Percentiles rank a stretch among this genome's conserved stretches.
These are phyloP conservation scores for Glycine tomentella DNA, from an alignment of 306 rosid genomes.

Conservation along the genomic window DNA sequence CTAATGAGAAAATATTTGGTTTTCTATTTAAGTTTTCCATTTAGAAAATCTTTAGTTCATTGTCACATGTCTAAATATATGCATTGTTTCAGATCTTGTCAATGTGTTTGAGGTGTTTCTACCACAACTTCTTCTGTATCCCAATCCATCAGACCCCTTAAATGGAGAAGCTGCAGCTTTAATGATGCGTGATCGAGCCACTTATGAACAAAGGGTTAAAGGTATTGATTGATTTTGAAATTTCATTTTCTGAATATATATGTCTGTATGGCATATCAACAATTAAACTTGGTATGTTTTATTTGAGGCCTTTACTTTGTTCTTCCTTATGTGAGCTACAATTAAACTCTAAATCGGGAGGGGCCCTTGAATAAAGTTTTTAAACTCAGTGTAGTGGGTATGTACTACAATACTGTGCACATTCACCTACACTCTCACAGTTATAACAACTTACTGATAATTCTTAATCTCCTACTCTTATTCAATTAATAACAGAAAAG, in stretches of 20 bases:
- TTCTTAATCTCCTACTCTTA: not conserved
- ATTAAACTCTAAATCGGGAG: constrained; percentile 6
- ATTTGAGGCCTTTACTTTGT: not conserved
- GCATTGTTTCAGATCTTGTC: constrained; percentile 62
- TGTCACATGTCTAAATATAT: constrained; percentile 28
- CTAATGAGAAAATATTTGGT: constrained; percentile 13
- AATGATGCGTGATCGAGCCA: constrained; percentile 60
- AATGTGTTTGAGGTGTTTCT: constrained; percentile 69
- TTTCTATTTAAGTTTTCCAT: not conserved
- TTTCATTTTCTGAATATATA: constrained; percentile 42
- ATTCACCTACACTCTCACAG: not conserved
- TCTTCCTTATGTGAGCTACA: constrained; percentile 21
- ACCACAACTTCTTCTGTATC: constrained; percentile 69
- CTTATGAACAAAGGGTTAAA: constrained; percentile 65
- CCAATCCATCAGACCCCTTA: constrained; percentile 68
- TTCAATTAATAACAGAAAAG: not conserved
- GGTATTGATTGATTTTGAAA: constrained; percentile 47
- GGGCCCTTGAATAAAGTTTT: not conserved
- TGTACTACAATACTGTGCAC: constrained; percentile 11
- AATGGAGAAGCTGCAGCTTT: constrained; percentile 71
- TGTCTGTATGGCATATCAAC: not conserved
- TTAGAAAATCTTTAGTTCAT: constrained; percentile 5
- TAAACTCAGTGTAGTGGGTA: not conserved
- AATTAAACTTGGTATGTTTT: constrained; percentile 13
- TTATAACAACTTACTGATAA: not conserved